Evolutionary conservation across 2,329 filamentous ascomycete genomes (phyloP), one percentile per base, ranked within the genome.

Genomic region (Cladophialophora yegresii): DNA sequence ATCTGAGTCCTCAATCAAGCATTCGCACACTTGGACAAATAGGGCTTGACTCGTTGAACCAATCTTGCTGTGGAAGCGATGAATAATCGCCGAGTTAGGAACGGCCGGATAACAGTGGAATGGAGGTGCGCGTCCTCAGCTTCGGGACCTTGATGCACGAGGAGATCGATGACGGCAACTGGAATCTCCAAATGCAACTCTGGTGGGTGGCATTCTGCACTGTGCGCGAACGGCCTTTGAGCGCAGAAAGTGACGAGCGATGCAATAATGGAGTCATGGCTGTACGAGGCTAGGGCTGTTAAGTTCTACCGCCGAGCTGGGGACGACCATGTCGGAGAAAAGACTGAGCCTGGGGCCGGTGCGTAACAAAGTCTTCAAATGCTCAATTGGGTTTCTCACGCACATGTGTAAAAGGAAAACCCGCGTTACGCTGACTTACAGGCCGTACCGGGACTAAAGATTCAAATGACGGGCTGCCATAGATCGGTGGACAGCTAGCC

Each of bases 281-380:
- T n/a, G 36, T n/a, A n/a, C n/a, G n/a, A n/a, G n/a, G n/a, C 16
- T 13, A 43, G 36, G 58, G 36, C 58, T 54, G 58, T 58, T 64
- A 54, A 58, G 51, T 58, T 62, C 57, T 64, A 50, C 61, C 61
- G 58, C 53, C 32, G 22, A 65, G 56, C 62, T 67, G 65, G 62
- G 62, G 62, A 58, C 45, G 33, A 54, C 62, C 62, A 62, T 60
- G 66, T 65, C 66, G 66, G 66, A 65, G 66, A 58, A 66, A 66
- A 43, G 43, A 66, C 56, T 57, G 53, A 61, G 47, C 58, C 50
- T 43, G 43, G 40, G 65, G 40, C 66, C 66, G 66, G 65, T 49
- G 45, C 43, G 33, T n/a, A 26, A 12, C 32, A 9, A 28, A 26
- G 30, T 36, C 33, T 56, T 56, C 32, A 56, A 45, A 54, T 54